Conservation (phyloP, 2,329 filamentous ascomycete genomes). For the Helotiales sp. region DNA sequence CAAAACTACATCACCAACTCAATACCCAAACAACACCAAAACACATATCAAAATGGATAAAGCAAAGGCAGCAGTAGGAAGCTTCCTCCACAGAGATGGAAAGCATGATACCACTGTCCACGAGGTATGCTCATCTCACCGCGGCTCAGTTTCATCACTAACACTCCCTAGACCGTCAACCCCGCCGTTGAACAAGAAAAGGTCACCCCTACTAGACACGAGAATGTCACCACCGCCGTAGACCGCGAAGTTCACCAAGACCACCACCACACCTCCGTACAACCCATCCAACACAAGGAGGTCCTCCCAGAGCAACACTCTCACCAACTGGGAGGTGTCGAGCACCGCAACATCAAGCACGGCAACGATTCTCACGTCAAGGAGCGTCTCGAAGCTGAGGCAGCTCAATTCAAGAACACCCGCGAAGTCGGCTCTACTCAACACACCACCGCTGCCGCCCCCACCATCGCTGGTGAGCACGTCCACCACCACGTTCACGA, state of each 20-base stretch:
- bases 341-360: constrained; percentile 63
- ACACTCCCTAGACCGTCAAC: constrained; percentile 45
- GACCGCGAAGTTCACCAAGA: constrained; percentile 72
- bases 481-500: constrained; percentile 54
- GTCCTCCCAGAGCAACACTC: constrained; percentile 60
- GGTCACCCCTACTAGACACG: constrained; percentile 59
- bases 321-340: constrained; percentile 57
- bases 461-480: constrained; percentile 59
- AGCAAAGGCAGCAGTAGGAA: constrained; percentile 60
- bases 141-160: neutral
- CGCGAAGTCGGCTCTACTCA: constrained; percentile 46
- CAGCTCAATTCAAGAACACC: constrained; percentile 53
- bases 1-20: neutral
- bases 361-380: constrained; percentile 52
- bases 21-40: neutral
- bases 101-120: constrained; percentile 72
- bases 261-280: constrained; percentile 69
- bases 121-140: constrained; percentile 40
- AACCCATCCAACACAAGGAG: constrained; percentile 59
- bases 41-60: constrained; percentile 53
- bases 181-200: constrained; percentile 61
- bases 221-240: constrained; percentile 61
- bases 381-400: constrained; percentile 51
- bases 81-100: constrained; percentile 61
- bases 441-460: constrained; percentile 48